Percentiles rank a stretch among this genome's conserved stretches.
phyloP scores from a whole-genome alignment of 2,329 filamentous ascomycete species.

The Colletotrichum sp. region DNA sequence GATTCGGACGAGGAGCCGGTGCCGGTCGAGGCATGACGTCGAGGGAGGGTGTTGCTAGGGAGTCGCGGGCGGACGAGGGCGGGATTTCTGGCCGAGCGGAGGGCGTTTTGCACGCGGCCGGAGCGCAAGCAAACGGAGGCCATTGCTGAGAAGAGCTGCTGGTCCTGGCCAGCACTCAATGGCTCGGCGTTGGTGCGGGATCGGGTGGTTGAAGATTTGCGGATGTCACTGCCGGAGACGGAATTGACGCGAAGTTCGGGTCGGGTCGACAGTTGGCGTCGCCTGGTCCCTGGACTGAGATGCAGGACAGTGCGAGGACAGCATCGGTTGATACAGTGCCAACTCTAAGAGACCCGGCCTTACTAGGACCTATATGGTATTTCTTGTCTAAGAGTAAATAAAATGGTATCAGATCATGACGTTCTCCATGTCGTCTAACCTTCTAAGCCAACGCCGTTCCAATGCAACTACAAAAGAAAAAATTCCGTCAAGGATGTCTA shows the following conservation, averaged over 20 bases:
- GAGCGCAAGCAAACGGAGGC: constrained; percentile 30
- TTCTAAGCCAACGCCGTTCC: constrained; percentile 8
- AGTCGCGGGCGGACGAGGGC: constrained; percentile 23
- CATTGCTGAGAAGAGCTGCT: constrained; percentile 30
- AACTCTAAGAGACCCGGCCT: neutral
- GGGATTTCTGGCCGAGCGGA: constrained; percentile 23
- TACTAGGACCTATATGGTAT: neutral
- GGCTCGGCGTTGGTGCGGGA: constrained; percentile 24
- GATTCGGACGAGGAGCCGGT: constrained; percentile 26
- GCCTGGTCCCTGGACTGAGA: neutral
- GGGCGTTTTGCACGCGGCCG: constrained; percentile 24
- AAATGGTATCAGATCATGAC: constrained; percentile 14
- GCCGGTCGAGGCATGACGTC: constrained; percentile 33
- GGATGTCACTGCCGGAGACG: neutral
- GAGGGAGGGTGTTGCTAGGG: constrained; percentile 27
- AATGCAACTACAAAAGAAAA: constrained; percentile 11
- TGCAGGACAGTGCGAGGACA: neutral
- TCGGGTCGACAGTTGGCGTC: neutral
- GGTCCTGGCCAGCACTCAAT: constrained; percentile 36
- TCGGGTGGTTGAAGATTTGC: neutral
- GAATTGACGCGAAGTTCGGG: neutral
- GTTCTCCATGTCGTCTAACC: constrained; percentile 1
- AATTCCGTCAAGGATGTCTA: neutral
- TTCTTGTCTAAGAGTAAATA: neutral
- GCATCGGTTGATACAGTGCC: neutral